Base-by-base conservation (phyloP, 208 protist species). In the Acanthamoeba sp. region DNA sequence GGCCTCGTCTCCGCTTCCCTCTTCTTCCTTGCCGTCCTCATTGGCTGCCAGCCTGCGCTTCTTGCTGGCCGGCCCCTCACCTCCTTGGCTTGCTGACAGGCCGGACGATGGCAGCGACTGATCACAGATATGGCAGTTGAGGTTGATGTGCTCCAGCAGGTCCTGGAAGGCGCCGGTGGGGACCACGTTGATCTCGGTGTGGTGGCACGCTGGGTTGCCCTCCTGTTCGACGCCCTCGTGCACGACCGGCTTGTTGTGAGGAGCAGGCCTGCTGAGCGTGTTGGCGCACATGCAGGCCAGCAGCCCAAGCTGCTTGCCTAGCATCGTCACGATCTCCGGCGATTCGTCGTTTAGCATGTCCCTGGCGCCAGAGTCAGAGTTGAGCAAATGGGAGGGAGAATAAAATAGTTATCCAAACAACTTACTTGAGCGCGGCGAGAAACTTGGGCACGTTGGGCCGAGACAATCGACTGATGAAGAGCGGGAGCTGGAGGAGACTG, bases 91-190 rank as follows among this genome's bases (percentile, higher is more conserved):
- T 20, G 32, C 24, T 66, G n/a, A 66, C 45, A 16, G 45, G 55
- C 55, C 3, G 55, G 45, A 4, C 29, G 78, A 22, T 1, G 78
- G 2, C 22, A 40, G n/a, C 22, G 48, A 87, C 16, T 29, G 78
- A 36, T 87, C 78, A n/a, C 78, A 87, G 32, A 87, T 7, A 9
- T 29, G 48, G 45, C 78, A 87, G 40, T n/a, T 42, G 18, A 87
- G 45, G 78, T 87, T 87, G 48, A 87, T 87, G n/a, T 87, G 78
- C 18, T 87, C 78, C n/a, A 87, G 78, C 16, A 87, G 78, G 16
- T 87, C 78, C 27, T 62, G 78, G 48, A 87, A 87, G 32, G 78
- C 78, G 22, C 6, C 38, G 20, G 40, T 10, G 14, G 48, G 40
- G 2, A 87, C 78, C 36, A 16, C 27, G 22, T 80, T 38, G 16